Evolutionary conservation across 2,329 filamentous ascomycete species (phyloP).

Genomic region (Aspergillus eucalypticola): DNA sequence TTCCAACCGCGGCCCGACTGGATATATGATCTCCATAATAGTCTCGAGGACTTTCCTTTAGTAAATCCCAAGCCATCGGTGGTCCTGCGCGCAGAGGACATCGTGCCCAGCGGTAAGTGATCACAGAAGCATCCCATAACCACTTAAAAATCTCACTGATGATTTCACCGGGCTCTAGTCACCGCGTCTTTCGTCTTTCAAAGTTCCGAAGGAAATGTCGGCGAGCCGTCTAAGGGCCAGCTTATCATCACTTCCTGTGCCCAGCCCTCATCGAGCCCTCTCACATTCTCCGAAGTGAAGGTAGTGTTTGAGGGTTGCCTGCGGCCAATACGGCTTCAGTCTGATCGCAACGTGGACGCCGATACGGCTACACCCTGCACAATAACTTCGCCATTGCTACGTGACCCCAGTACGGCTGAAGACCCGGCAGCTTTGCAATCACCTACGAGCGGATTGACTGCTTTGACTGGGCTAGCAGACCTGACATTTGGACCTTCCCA

Average conservation of each 20-base stretch:
- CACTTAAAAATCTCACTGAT: conserved; percentile 16
- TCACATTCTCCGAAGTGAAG: conserved; percentile 51
- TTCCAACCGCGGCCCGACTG: conserved; percentile 39
- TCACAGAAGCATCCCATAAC: neutral
- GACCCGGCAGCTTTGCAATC: conserved; percentile 34
- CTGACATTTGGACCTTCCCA: conserved; percentile 68
- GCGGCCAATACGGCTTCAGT: conserved; percentile 44
- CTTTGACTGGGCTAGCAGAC: conserved; percentile 60
- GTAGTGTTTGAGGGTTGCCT: conserved; percentile 56
- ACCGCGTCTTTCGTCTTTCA: conserved; percentile 55
- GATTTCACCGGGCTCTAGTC: conserved; percentile 38
- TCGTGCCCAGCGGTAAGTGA: conserved; percentile 48
- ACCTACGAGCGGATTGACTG: conserved; percentile 35
- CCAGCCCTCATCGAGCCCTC: conserved; percentile 46
- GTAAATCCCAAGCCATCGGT: conserved; percentile 47
- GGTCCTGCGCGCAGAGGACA: conserved; percentile 50
- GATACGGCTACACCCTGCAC: conserved; percentile 25
- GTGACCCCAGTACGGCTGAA: conserved; percentile 32
- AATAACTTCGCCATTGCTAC: conserved; percentile 37
- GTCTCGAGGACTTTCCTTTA: conserved; percentile 42
- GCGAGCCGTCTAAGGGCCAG: conserved; percentile 59
- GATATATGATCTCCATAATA: conserved; percentile 51
- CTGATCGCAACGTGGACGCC: conserved; percentile 30
- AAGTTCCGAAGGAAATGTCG: conserved; percentile 59
- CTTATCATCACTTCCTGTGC: conserved; percentile 54